Conservation (phyloP, 345 rosid species). For the Citrus australasica region DNA sequence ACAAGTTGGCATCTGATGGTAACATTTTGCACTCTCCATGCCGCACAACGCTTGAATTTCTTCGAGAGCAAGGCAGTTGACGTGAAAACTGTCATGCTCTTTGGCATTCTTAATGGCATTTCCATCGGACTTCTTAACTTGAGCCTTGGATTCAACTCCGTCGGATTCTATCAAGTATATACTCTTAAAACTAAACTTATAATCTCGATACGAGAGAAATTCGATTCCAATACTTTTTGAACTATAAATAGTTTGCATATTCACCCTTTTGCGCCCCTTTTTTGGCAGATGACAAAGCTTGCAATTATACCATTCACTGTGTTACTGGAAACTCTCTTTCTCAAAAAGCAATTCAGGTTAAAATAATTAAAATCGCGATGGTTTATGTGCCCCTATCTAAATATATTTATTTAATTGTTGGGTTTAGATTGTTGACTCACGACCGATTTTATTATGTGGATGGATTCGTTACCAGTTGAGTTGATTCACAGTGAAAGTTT, state of each 20-base stretch:
- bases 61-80: slow-evolving; percentile 85
- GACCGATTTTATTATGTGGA: neutral
- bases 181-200: neutral
- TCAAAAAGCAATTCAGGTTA: slow-evolving; percentile 92
- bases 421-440: too few species aligned
- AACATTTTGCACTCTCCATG: slow-evolving; percentile 87
- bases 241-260: neutral
- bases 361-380: too few species aligned
- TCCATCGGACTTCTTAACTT: slow-evolving; percentile 93
- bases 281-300: slow-evolving; percentile 88
- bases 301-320: slow-evolving; percentile 99
- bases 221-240: neutral
- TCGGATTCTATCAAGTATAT: slow-evolving; percentile 89
- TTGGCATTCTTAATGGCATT: slow-evolving; percentile 92
- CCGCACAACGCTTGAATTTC: slow-evolving; percentile 69
- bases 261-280: neutral
- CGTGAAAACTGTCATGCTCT: slow-evolving; percentile 82
- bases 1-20: slow-evolving; percentile 99
- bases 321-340: slow-evolving; percentile 81
- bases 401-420: too few species aligned
- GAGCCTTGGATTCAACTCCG: slow-evolving; percentile 96
- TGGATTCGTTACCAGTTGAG: neutral
- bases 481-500: neutral
- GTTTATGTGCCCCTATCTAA: neutral
- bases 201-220: neutral